Conservation (phyloP, 768 basidiomycete species). For the Royoungia palumana region DNA sequence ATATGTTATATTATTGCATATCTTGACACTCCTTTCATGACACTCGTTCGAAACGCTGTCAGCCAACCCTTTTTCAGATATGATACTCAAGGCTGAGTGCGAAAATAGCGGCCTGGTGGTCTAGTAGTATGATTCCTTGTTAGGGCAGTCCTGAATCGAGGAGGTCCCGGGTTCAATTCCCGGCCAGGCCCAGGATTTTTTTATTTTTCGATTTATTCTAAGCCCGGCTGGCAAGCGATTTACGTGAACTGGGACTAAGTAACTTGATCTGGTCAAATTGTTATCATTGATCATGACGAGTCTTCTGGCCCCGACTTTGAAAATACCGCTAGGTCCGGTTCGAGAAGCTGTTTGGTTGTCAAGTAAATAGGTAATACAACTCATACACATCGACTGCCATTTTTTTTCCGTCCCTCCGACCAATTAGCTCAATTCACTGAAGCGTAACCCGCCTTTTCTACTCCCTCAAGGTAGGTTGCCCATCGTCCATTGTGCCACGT, state of each 20-base stretch:
- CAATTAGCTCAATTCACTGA: constrained; percentile 3
- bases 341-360: not conserved
- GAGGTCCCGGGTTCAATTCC: constrained; percentile 90
- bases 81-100: not conserved
- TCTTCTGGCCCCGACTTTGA: too few relatives aligned
- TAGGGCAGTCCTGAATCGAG: constrained; percentile 47
- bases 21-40: constrained; percentile 8
- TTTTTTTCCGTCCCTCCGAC: not conserved
- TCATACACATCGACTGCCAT: not conserved
- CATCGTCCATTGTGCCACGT: constrained; percentile 41
- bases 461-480: constrained; percentile 30
- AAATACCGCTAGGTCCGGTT: too few relatives aligned
- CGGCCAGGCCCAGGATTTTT: constrained; percentile 55
- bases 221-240: not conserved
- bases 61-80: not conserved
- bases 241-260: too few relatives aligned
- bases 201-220: not conserved
- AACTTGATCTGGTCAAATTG: too few relatives aligned
- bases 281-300: too few relatives aligned
- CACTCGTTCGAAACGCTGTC: constrained; percentile 5
- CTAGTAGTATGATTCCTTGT: constrained; percentile 68
- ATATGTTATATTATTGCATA: not conserved
- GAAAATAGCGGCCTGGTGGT: constrained; percentile 45
- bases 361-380: not conserved
- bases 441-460: constrained; percentile 32